Evolutionary conservation across 352 stramenopile genomes (phyloP).

Genomic region (Pythium rhizo-oryzae): DNA sequence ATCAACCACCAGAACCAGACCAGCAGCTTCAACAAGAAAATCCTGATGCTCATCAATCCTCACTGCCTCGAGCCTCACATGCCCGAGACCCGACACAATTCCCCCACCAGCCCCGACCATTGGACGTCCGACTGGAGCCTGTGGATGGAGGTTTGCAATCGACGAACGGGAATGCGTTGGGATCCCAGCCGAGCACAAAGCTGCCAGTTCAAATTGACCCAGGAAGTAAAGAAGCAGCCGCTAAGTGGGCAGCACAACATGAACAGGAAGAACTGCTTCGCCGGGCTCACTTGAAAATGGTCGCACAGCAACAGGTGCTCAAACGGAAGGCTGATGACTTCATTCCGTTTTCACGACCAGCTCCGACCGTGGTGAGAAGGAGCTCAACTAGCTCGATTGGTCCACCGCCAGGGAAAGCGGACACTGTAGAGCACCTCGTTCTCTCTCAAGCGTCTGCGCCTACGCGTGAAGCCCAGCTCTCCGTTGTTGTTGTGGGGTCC

Average conservation of each 20-base stretch:
- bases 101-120: not conserved
- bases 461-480: not conserved
- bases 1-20: not conserved
- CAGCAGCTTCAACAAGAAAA: not conserved
- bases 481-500: not conserved
- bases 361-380: not conserved
- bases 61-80: no score
- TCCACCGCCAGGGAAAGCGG: not conserved
- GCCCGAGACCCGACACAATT: not conserved
- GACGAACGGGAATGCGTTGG: not conserved
- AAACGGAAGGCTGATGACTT: not conserved
- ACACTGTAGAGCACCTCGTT: not conserved
- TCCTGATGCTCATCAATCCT: no score
- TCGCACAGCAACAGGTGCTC: conserved; percentile 13
- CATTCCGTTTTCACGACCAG: not conserved
- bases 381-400: not conserved
- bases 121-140: not conserved
- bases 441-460: not conserved
- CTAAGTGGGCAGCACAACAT: not conserved
- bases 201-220: not conserved
- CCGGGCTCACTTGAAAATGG: conserved; percentile 9
- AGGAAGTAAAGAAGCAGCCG: not conserved
- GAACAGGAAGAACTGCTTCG: conserved; percentile 13
- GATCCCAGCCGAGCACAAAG: not conserved
- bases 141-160: not conserved